Conservation (phyloP, 2,329 filamentous ascomycete species). For the Beauveria brongniartii region DNA sequence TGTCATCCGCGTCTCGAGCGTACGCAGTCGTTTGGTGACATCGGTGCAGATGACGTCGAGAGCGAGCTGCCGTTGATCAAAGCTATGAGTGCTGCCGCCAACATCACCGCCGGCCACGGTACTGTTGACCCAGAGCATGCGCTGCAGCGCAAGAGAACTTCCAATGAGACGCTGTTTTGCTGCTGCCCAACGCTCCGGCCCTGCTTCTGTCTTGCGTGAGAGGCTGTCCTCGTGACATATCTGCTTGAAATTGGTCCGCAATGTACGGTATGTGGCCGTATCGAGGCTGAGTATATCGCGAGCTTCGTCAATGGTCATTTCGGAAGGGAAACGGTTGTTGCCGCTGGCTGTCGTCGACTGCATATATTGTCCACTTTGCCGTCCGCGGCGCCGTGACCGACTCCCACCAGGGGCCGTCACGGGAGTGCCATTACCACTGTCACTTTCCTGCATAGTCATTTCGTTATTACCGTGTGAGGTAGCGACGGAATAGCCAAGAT, state of each 20-base stretch:
- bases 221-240: constrained; percentile 63
- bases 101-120: constrained; percentile 12
- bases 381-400: constrained; percentile 26
- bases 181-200: constrained; percentile 64
- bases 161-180: constrained; percentile 60
- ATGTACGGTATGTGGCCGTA: constrained; percentile 51
- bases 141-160: constrained; percentile 55
- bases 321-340: constrained; percentile 69
- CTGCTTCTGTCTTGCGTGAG: constrained; percentile 67
- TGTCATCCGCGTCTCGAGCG: constrained; percentile 57
- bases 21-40: constrained; percentile 70
- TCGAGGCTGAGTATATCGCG: constrained; percentile 61
- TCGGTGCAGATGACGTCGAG: constrained; percentile 75
- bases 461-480: not conserved
- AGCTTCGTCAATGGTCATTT: constrained; percentile 74
- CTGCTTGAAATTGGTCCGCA: constrained; percentile 58
- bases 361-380: constrained; percentile 57
- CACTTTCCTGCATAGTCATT: not conserved
- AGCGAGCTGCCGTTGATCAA: constrained; percentile 57
- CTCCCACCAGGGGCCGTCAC: constrained; percentile 1
- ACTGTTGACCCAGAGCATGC: constrained; percentile 41
- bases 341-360: constrained; percentile 60
- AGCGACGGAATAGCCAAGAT: not conserved
- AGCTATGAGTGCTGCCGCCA: constrained; percentile 28
- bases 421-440: not conserved